A percentile compares a stretch with the other conserved stretches of the same genome.
phyloP scores from a whole-genome alignment of 192 early-diverging fungal species.

The Allomyces javanicus region DNA sequence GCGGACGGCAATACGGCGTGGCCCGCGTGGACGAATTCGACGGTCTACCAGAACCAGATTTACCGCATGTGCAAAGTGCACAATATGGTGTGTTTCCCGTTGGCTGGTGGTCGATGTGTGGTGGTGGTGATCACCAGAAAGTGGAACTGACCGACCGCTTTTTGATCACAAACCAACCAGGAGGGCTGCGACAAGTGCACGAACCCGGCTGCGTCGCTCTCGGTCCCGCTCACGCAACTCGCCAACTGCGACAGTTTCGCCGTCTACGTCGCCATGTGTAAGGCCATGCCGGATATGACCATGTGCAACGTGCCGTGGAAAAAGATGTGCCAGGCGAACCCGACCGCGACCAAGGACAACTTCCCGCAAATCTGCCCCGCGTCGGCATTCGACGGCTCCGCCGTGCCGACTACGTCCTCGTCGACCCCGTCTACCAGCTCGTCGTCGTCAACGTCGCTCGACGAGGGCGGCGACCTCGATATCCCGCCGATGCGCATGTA shows the following conservation, averaged over 20 bases:
- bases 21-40: neutral
- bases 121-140: too few species aligned
- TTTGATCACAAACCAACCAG: too few species aligned
- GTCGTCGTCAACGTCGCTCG: neutral
- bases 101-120: too few species aligned
- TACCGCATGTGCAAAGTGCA: neutral
- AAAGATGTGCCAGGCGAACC: constrained; percentile 19
- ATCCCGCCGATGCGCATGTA: constrained; percentile 42
- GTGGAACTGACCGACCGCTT: too few species aligned
- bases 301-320: constrained; percentile 29
- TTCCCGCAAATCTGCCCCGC: neutral
- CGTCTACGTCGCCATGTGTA: constrained; percentile 34
- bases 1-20: neutral
- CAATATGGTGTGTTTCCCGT: neutral
- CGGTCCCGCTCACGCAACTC: neutral
- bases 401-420: too few species aligned
- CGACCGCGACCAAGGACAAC: constrained; percentile 3
- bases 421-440: neutral
- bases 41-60: neutral
- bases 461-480: neutral
- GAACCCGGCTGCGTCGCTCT: neutral
- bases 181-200: too few species aligned
- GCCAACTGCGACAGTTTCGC: constrained; percentile 29
- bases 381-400: neutral
- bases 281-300: constrained; percentile 39